These are phyloP conservation scores for Salix dunnii DNA, from an alignment of 345 rosid species.

Conservation along the genomic window DNA sequence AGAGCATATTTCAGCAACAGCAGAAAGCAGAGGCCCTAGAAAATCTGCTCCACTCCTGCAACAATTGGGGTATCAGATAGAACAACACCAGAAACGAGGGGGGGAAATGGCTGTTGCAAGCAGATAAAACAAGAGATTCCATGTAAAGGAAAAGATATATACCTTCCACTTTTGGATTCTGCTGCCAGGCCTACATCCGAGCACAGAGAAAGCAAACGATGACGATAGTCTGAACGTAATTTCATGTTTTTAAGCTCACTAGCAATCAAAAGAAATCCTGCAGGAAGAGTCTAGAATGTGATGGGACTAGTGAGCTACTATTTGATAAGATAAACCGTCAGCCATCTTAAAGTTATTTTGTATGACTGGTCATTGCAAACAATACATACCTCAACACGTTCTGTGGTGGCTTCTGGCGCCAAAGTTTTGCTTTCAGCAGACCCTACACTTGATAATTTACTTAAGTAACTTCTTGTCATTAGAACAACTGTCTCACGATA, in stretches of 20 bases:
- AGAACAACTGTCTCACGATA: slow-evolving; percentile 95
- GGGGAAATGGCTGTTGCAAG: background rate
- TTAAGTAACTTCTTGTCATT: slow-evolving; percentile 91
- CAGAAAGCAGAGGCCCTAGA: slow-evolving; percentile 93
- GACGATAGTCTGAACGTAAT: slow-evolving; percentile 88
- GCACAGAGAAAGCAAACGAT: slow-evolving; percentile 89
- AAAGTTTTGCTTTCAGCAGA: slow-evolving; percentile 85
- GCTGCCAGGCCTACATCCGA: slow-evolving; percentile 98
- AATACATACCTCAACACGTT: slow-evolving; percentile 79
- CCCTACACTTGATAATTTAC: slow-evolving; percentile 70
- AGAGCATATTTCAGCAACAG: slow-evolving; percentile 95
- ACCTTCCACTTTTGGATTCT: slow-evolving; percentile 98
- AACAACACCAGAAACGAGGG: slow-evolving; percentile 13
- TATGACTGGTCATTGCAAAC: slow-evolving; percentile 7
- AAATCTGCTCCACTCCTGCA: slow-evolving; percentile 98
- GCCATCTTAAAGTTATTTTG: slow-evolving; percentile 10
- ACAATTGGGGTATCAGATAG: slow-evolving; percentile 13
- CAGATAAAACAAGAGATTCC: slow-evolving; percentile 6
- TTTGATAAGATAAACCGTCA: slow-evolving; percentile 24
- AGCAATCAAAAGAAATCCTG: slow-evolving; percentile 92
- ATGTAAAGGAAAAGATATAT: background rate
- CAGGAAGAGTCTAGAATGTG: slow-evolving; percentile 95
- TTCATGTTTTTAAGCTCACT: slow-evolving; percentile 62
- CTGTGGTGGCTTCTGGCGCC: slow-evolving; percentile 83
- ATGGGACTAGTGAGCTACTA: slow-evolving; percentile 51